Conservation (phyloP, 371 early-diverging fungal species). For the Zychaea mexicana region DNA sequence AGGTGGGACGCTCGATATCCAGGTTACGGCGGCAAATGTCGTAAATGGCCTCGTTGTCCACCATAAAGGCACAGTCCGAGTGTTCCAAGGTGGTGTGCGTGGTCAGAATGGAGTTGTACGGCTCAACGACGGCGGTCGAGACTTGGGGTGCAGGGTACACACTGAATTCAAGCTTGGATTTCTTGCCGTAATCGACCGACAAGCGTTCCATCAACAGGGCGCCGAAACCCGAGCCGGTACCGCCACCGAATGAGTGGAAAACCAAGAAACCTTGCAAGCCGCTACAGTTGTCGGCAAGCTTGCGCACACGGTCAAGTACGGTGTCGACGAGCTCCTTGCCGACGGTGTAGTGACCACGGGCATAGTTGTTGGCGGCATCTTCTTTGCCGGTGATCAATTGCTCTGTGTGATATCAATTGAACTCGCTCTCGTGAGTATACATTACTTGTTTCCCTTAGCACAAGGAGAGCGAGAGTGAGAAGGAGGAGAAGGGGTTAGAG, state of each 20-base stretch:
- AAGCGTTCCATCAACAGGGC: conserved; percentile 96
- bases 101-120: conserved; percentile 98
- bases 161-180: conserved; percentile 97
- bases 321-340: conserved; percentile 98
- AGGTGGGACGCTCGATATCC: conserved; percentile 97
- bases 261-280: conserved; percentile 97
- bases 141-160: conserved; percentile 99
- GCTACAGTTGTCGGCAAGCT: conserved; percentile 96
- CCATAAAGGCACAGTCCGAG: conserved; percentile 98
- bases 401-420: conserved; percentile 33
- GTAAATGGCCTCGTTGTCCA: conserved; percentile 99
- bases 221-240: conserved; percentile 99
- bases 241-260: conserved; percentile 99
- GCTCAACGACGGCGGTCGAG: conserved; percentile 97
- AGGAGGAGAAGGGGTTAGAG: no score
- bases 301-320: conserved; percentile 96
- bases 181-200: conserved; percentile 96
- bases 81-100: conserved; percentile 98
- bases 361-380: conserved; percentile 99
- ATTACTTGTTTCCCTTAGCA: not conserved
- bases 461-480: not conserved
- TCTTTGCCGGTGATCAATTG: conserved; percentile 98
- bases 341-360: conserved; percentile 99
- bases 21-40: conserved; percentile 99
- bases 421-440: no score